phyloP scores from a whole-genome alignment of 768 basidiomycete genomes.

The Hygrophorus russula region DNA sequence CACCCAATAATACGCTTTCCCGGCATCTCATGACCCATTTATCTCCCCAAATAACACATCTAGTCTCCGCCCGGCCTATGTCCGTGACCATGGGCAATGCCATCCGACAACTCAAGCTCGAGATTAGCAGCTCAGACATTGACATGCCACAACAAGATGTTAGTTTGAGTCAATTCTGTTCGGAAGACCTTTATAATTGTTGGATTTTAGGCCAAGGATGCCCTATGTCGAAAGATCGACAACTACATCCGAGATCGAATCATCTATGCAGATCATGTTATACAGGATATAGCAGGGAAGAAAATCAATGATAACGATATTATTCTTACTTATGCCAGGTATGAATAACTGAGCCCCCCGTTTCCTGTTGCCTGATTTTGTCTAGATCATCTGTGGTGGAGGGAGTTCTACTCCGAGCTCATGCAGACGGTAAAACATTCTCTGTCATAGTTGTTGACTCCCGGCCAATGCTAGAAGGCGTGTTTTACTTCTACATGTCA shows the following conservation, averaged over 20 bases:
- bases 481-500: background rate
- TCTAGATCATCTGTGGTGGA: conserved; percentile 89
- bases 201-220: conserved; percentile 67
- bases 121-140: conserved; percentile 86
- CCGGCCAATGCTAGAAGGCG: conserved; percentile 85
- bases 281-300: conserved; percentile 75
- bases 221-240: conserved; percentile 76
- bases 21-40: conserved; percentile 88
- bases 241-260: conserved; percentile 92
- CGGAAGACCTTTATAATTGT: conserved; percentile 2
- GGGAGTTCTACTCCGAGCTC: conserved; percentile 72
- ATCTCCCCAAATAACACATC: conserved; percentile 86
- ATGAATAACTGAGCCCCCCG: conserved; percentile 7
- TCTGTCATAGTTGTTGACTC: conserved; percentile 92
- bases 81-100: conserved; percentile 93
- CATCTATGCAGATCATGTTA: conserved; percentile 86
- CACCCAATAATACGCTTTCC: conserved; percentile 76
- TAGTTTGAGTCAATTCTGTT: conserved; percentile 9
- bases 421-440: conserved; percentile 64
- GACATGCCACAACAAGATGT: conserved; percentile 96
- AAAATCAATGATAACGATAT: conserved; percentile 95
- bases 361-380: background rate
- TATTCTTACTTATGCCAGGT: conserved; percentile 91
- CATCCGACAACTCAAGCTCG: conserved; percentile 86
- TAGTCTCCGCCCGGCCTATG: conserved; percentile 83